A percentile compares a stretch with the other conserved stretches of the same genome.
These are phyloP conservation scores for Verticillium tricorpus DNA, from an alignment of 2,329 filamentous ascomycete species.

Conservation along the genomic window DNA sequence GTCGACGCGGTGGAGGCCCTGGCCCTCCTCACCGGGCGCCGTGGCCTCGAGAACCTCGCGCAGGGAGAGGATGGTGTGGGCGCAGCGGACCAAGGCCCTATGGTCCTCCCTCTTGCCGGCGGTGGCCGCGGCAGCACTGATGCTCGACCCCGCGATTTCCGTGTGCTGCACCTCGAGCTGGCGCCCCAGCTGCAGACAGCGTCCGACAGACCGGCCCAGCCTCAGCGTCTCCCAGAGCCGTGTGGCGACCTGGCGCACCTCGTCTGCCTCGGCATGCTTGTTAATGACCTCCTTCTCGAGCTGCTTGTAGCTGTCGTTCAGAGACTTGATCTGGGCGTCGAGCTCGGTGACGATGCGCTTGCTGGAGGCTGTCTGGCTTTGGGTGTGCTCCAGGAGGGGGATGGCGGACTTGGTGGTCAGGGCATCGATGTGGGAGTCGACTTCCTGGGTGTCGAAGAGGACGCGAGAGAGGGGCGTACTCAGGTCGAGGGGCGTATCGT, in stretches of 20 bases:
- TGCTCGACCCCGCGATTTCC: constrained; percentile 51
- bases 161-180: constrained; percentile 83
- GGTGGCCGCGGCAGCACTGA: constrained; percentile 23
- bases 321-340: constrained; percentile 70
- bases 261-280: constrained; percentile 80
- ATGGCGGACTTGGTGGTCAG: constrained; percentile 81
- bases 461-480: constrained; percentile 90
- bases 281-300: constrained; percentile 82
- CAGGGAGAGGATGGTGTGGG: constrained; percentile 72
- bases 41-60: constrained; percentile 66
- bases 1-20: constrained; percentile 69
- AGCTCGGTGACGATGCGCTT: constrained; percentile 69
- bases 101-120: constrained; percentile 62
- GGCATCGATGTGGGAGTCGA: constrained; percentile 91
- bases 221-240: constrained; percentile 76
- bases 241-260: constrained; percentile 72
- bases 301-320: constrained; percentile 81
- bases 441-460: constrained; percentile 93
- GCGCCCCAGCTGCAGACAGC: constrained; percentile 76
- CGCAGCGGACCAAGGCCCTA: constrained; percentile 73
- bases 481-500: constrained; percentile 85
- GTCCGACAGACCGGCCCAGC: constrained; percentile 69
- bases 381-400: constrained; percentile 74
- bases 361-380: constrained; percentile 68
- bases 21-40: constrained; percentile 68